A percentile compares a stretch with the other conserved stretches of the same genome.
phyloP scores from a whole-genome alignment of 768 basidiomycete genomes.

The Cubamyces lactineus region DNA sequence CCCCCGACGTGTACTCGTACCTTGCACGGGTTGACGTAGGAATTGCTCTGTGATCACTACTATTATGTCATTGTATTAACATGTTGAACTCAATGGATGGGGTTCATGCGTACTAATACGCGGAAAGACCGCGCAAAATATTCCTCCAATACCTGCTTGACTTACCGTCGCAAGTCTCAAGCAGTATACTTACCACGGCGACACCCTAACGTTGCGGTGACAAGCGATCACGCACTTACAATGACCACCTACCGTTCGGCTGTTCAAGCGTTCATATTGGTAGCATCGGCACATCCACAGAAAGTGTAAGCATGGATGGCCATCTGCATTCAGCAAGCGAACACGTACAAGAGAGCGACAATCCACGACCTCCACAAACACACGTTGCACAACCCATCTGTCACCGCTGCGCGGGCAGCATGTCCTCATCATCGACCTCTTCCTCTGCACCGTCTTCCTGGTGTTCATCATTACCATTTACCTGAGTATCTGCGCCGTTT shows the following conservation, averaged over 20 bases:
- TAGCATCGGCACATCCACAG: slow-evolving; percentile 13
- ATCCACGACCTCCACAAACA: neutral
- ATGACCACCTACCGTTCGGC: neutral
- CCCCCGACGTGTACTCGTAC: slow-evolving; percentile 88
- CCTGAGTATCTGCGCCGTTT: slow-evolving; percentile 16
- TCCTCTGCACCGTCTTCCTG: slow-evolving; percentile 12
- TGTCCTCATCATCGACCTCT: slow-evolving; percentile 23
- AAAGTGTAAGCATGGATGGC: slow-evolving; percentile 25
- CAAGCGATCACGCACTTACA: neutral
- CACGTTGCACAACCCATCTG: neutral
- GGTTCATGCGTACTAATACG: neutral
- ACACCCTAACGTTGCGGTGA: too few relatives aligned
- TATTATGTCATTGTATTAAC: slow-evolving; percentile 6
- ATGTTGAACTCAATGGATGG: neutral
- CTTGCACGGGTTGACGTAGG: slow-evolving; percentile 85
- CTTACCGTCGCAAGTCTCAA: neutral
- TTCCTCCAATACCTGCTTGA: neutral
- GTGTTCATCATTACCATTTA: slow-evolving; percentile 36
- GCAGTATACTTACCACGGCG: too few relatives aligned
- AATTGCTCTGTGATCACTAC: slow-evolving; percentile 61
- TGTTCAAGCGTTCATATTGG: neutral
- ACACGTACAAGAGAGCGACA: slow-evolving; percentile 17
- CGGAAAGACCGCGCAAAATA: neutral
- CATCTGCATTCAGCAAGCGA: slow-evolving; percentile 16
- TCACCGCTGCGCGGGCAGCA: slow-evolving; percentile 29